A percentile compares a stretch with the other conserved stretches of the same genome.
These are phyloP conservation scores for Orbilia ellipsospora DNA, from an alignment of 2,329 filamentous ascomycete species.

Conservation along the genomic window DNA sequence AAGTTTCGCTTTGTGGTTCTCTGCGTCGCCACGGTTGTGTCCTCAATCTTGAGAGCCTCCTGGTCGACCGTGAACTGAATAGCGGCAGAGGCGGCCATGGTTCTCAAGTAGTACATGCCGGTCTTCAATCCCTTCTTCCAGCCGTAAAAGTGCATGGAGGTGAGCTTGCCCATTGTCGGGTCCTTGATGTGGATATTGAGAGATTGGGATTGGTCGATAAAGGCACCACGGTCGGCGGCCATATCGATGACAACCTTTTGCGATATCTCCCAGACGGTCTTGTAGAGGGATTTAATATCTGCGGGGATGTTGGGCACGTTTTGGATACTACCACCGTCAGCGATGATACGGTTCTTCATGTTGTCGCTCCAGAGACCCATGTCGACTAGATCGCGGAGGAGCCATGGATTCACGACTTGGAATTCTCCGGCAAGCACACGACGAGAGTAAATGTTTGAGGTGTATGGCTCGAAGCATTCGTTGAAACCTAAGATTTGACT, in stretches of 20 bases:
- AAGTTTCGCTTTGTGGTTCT: slow-evolving; percentile 77
- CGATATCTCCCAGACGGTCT: slow-evolving; percentile 99
- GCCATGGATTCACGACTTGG: slow-evolving; percentile 99
- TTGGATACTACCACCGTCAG: slow-evolving; percentile 93
- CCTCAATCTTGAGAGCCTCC: slow-evolving; percentile 86
- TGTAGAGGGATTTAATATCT: slow-evolving; percentile 97
- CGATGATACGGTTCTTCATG: slow-evolving; percentile 99
- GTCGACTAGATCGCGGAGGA: slow-evolving; percentile 97
- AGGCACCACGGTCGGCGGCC: slow-evolving; percentile 94
- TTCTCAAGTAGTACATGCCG: slow-evolving; percentile 99
- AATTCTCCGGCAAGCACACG: slow-evolving; percentile 98
- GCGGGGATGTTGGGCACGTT: slow-evolving; percentile 96
- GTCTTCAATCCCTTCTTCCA: slow-evolving; percentile 99
- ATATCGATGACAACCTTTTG: slow-evolving; percentile 96
- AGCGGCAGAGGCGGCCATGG: slow-evolving; percentile 93
- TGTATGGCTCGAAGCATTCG: slow-evolving; percentile 99
- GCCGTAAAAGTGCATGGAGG: slow-evolving; percentile 98
- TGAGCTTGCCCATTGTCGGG: slow-evolving; percentile 99
- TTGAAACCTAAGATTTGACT: slow-evolving; percentile 99
- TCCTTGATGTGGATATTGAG: slow-evolving; percentile 99
- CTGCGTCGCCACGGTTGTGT: slow-evolving; percentile 74
- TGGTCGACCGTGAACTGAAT: slow-evolving; percentile 99
- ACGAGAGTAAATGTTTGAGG: slow-evolving; percentile 98
- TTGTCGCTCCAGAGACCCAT: slow-evolving; percentile 98
- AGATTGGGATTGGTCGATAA: slow-evolving; percentile 98